Evolutionary conservation across 2,329 filamentous ascomycete species (phyloP).

Genomic region (Ophiognomonia clavigignenti-juglandacearum): DNA sequence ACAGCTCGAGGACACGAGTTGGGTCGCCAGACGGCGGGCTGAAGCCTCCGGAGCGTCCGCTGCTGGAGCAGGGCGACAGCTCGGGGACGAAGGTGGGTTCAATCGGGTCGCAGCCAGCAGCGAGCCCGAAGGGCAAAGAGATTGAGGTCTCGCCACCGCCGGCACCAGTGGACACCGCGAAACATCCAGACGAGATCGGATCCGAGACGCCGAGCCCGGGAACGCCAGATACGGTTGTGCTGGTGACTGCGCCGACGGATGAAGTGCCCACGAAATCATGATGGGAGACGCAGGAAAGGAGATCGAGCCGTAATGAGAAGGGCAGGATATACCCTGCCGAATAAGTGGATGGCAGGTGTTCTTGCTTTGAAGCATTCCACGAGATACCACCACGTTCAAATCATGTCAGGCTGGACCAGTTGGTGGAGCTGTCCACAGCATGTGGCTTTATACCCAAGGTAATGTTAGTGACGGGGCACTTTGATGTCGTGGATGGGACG

Average conservation of each 20-base stretch:
- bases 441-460: no score
- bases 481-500: no score
- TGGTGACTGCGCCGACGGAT: no score
- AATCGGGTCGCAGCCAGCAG: slow-evolving; percentile 11
- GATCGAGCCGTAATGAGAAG: no score
- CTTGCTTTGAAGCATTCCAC: no score
- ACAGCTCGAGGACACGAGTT: slow-evolving; percentile 14
- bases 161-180: background rate
- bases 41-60: slow-evolving; percentile 7
- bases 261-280: no score
- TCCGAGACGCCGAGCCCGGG: background rate
- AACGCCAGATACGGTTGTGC: slow-evolving; percentile 12
- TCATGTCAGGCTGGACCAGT: no score
- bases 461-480: no score
- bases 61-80: slow-evolving; percentile 13
- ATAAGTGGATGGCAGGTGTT: no score
- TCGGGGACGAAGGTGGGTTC: slow-evolving; percentile 12
- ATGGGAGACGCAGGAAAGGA: background rate
- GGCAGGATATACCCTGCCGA: no score
- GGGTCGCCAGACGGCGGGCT: slow-evolving; percentile 1
- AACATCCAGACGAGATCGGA: background rate
- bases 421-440: no score
- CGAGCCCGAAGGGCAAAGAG: slow-evolving; percentile 14
- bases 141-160: background rate
- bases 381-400: no score